Evolutionary conservation across 2,329 filamentous ascomycete genomes (phyloP), one percentile per base, ranked within the genome.

Genomic region (Aspergillus proliferans): DNA sequence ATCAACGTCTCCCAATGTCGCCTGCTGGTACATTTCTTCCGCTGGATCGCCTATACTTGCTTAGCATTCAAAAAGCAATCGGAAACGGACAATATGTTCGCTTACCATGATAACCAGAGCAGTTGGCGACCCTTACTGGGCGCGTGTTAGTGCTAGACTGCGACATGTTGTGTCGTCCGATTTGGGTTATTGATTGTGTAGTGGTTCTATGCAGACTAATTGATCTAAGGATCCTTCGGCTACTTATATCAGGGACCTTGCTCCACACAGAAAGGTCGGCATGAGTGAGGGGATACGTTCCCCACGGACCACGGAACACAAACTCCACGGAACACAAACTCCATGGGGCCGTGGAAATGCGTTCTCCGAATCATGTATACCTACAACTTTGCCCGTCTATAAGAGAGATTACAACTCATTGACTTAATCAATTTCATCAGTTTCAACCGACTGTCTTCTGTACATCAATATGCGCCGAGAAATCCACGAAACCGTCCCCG

Each of bases 1-100:
- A 54, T 80, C 77, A 9, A 74, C 63, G 38, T 64, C 67, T 50
- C 65, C 67, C 26, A 61, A 45, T 1, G 57, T 67, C 3, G 62
- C 66, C 53, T 69, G 68, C n/a, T 61, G 62, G 30, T 61, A 59
- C 68, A 70, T 69, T 43, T 70, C 61, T 40, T 63, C 63, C 21
- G 60, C 65, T 2, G 67, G 66, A 41, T 70, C 66, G 4, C 62
- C 64, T 22, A 6, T 22, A 22, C 22, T 6, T 22, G 4, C 22
- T 22, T 22, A 22, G 22, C 5, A 22, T 4, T 6, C 55, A 51
- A 38, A 9, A 10, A 41, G 7, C 10, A 34, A n/a, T n/a, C 33
- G 10, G 33, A 34, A 34, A 12, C 10, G 33, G 12, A 34, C 4
- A 12, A 34, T n/a, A 12, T 6, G n/a, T 12, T 34, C 10, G 6